These are phyloP conservation scores for Rhodotorula babjevae DNA, from an alignment of 768 basidiomycete genomes.

Conservation along the genomic window DNA sequence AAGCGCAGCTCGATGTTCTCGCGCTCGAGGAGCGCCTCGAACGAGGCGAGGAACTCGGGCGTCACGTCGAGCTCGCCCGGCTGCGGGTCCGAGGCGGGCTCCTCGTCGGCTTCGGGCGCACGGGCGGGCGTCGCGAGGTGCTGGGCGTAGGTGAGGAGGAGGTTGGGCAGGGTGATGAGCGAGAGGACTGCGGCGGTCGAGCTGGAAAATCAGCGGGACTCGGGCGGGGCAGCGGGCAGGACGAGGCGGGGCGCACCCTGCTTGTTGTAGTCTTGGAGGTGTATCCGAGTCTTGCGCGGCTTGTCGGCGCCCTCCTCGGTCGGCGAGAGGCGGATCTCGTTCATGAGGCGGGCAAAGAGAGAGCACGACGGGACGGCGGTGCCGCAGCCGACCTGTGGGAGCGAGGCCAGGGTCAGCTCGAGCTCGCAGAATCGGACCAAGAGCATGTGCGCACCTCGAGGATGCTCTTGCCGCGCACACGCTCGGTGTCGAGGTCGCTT, in stretches of 20 bases:
- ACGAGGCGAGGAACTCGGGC: slow-evolving; percentile 60
- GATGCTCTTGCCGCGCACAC: slow-evolving; percentile 55
- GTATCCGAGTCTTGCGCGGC: slow-evolving; percentile 54
- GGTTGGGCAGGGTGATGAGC: slow-evolving; percentile 47
- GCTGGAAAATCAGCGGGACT: background rate
- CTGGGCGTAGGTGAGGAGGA: slow-evolving; percentile 43
- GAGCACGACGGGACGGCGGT: slow-evolving; percentile 79
- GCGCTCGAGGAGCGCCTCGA: slow-evolving; percentile 57
- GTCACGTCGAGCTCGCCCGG: slow-evolving; percentile 66
- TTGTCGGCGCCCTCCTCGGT: slow-evolving; percentile 14
- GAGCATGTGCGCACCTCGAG: slow-evolving; percentile 61
- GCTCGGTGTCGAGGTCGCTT: slow-evolving; percentile 41
- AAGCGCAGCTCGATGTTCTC: slow-evolving; percentile 64
- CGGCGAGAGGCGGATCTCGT: slow-evolving; percentile 35
- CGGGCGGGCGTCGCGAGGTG: slow-evolving; percentile 4
- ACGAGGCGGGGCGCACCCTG: slow-evolving; percentile 27
- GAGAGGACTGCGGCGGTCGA: slow-evolving; percentile 12
- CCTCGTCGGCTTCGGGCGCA: slow-evolving; percentile 17
- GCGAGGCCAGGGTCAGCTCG: too few relatives aligned
- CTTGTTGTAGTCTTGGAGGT: slow-evolving; percentile 87
- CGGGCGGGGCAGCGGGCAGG: background rate
- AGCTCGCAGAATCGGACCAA: background rate
- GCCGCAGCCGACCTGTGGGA: slow-evolving; percentile 76
- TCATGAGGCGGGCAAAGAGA: slow-evolving; percentile 59
- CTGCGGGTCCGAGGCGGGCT: background rate